These are phyloP conservation scores for Coemansia umbellata DNA, from an alignment of 192 early-diverging fungal genomes.

Conservation along the genomic window DNA sequence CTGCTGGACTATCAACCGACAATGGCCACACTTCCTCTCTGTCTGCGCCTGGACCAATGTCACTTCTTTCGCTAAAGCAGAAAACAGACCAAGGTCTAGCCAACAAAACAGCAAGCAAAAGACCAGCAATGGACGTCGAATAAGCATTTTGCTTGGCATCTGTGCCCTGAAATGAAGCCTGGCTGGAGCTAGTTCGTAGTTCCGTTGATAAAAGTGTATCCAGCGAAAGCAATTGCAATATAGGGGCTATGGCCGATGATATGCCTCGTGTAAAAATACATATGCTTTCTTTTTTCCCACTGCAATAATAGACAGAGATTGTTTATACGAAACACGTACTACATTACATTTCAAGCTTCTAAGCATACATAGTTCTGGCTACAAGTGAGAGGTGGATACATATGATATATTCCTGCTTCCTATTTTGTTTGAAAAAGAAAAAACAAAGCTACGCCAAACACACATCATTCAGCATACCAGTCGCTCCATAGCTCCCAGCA, in stretches of 20 bases:
- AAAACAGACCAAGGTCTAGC: constrained; percentile 20
- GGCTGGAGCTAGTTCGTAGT: too few relatives aligned
- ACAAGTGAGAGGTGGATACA: constrained; percentile 1
- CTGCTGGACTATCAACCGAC: constrained; percentile 58
- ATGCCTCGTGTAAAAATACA: too few relatives aligned
- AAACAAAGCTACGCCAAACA: constrained; percentile 5
- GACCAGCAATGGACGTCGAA: constrained; percentile 3
- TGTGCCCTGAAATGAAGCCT: too few relatives aligned
- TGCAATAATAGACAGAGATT: too few relatives aligned
- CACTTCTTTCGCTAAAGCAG: constrained; percentile 30
- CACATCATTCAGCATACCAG: not conserved
- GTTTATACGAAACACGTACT: too few relatives aligned
- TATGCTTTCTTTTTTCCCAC: too few relatives aligned
- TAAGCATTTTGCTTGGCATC: too few relatives aligned
- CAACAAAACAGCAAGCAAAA: not conserved
- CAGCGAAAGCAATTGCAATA: too few relatives aligned
- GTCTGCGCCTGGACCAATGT: constrained; percentile 19
- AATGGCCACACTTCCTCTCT: constrained; percentile 38
- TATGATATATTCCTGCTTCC: constrained; percentile 2
- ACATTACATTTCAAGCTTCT: too few relatives aligned
- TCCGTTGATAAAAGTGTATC: too few relatives aligned
- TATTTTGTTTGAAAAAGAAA: not conserved
- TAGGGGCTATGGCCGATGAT: too few relatives aligned
- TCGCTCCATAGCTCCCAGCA: not conserved
- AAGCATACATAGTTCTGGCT: too few relatives aligned